phyloP scores from a whole-genome alignment of 768 basidiomycete species.

The Auricularia sp. region DNA sequence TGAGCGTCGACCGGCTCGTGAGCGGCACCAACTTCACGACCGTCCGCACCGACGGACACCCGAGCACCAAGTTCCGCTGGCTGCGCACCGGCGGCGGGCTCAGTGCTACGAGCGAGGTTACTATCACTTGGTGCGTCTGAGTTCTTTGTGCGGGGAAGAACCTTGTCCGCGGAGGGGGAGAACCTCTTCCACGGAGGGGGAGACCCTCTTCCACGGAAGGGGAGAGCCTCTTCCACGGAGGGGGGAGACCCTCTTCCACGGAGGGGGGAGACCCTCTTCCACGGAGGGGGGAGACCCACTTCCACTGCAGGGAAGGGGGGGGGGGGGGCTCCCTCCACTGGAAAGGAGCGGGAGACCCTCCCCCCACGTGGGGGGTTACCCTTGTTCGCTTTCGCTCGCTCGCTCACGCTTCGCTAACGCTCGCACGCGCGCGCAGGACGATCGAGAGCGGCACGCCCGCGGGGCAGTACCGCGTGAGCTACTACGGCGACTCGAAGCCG shows the following conservation, averaged over 20 bases:
- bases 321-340: no score
- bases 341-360: no score
- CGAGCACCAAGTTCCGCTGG: slow-evolving; percentile 65
- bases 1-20: slow-evolving; percentile 49
- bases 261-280: slow-evolving; percentile 32
- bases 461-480: slow-evolving; percentile 60
- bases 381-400: no score
- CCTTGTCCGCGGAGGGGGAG: no score
- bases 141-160: neutral
- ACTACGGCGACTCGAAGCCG: slow-evolving; percentile 71
- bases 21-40: slow-evolving; percentile 40
- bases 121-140: neutral
- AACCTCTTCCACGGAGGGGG: no score
- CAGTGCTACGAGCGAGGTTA: neutral
- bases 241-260: slow-evolving; percentile 29
- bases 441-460: slow-evolving; percentile 48
- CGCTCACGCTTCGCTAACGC: no score
- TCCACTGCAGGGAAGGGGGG: no score
- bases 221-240: neutral
- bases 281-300: slow-evolving; percentile 41
- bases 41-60: slow-evolving; percentile 68
- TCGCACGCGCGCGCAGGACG: slow-evolving; percentile 31
- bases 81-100: slow-evolving; percentile 42
- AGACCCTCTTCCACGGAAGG: no score
- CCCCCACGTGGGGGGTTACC: no score